Base-by-base conservation (phyloP, 1,284 basidiomycete species). In the Ustilago sp. region DNA sequence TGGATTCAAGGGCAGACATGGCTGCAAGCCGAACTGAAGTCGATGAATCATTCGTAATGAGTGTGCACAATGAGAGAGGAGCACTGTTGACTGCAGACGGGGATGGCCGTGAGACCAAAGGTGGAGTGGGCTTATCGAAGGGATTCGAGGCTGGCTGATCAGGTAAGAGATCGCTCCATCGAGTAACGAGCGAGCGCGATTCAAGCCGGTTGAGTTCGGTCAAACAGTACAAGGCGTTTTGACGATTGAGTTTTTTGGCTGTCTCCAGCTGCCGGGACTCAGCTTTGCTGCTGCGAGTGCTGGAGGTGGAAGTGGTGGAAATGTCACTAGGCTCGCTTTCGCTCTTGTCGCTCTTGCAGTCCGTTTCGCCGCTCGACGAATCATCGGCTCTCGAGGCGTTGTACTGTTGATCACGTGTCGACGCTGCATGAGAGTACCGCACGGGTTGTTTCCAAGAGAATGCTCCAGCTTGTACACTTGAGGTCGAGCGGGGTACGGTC, bases 271-370 rank as follows among this genome's bases (percentile, higher is more conserved):
- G 62, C 3, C 74, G 68, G 1, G 60, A 60, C 13, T 68, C 69
- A 31, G 72, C 63, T n/a, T 59, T 71, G 31, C 64, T 50, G 4
- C 57, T 39, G 8, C 63, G 34, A 4, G 35, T 59, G 31, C 50
- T 58, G 2, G 59, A 48, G 6, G n/a, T 19, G 13, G 72, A 74
- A 45, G 54, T 39, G 36, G 51, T 52, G 43, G 72, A 74, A 53
- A 75, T 57, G 59, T 70, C 68, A 38, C 73, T 75, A 1, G 53
- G 63, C n/a, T 75, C 73, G 57, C 63, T 67, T 58, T 70, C 68
- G 54, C 73, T 75, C 13, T 74, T 65, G 41, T 74, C 67, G 60
- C 72, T 74, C 28, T 59, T 63, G 32, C 66, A 55, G 6, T 74
- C 71, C 15, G 62, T 64, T 50, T 74, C 71, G 23, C 56, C 59